phyloP scores from a whole-genome alignment of 1,139 yeast species.

The Candida albicans region DNA sequence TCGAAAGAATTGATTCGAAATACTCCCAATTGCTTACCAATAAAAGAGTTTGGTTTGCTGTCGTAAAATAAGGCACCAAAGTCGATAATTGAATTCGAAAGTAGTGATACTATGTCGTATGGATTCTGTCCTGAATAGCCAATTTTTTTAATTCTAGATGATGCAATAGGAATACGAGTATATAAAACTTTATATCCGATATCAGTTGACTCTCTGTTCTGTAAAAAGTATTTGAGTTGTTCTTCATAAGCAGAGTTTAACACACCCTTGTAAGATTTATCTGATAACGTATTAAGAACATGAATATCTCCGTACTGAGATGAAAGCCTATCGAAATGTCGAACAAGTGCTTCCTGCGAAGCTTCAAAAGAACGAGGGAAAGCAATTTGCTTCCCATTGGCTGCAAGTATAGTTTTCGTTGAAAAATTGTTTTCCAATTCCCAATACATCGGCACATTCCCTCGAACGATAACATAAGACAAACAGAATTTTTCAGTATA shows the following conservation, averaged over 20 bases:
- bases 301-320: conserved; percentile 66
- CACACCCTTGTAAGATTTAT: conserved; percentile 36
- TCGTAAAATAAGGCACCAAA: conserved; percentile 70
- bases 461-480: conserved; percentile 60
- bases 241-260: conserved; percentile 31
- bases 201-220: conserved; percentile 10
- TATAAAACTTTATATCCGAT: conserved; percentile 21
- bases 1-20: conserved; percentile 66
- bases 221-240: conserved; percentile 32
- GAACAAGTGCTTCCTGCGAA: conserved; percentile 61
- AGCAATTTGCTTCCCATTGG: conserved; percentile 45
- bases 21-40: conserved; percentile 70
- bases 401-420: conserved; percentile 38
- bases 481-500: conserved; percentile 53
- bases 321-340: conserved; percentile 59
- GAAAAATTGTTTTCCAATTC: conserved; percentile 48
- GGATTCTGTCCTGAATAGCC: conserved; percentile 42
- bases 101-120: conserved; percentile 35
- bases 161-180: conserved; percentile 36
- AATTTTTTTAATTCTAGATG: conserved; percentile 33
- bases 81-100: conserved; percentile 52
- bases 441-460: conserved; percentile 72
- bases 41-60: conserved; percentile 42
- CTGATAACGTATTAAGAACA: conserved; percentile 53
- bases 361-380: conserved; percentile 63